phyloP scores from a whole-genome alignment of 192 early-diverging fungal genomes.

The Coemansia javaensis region DNA sequence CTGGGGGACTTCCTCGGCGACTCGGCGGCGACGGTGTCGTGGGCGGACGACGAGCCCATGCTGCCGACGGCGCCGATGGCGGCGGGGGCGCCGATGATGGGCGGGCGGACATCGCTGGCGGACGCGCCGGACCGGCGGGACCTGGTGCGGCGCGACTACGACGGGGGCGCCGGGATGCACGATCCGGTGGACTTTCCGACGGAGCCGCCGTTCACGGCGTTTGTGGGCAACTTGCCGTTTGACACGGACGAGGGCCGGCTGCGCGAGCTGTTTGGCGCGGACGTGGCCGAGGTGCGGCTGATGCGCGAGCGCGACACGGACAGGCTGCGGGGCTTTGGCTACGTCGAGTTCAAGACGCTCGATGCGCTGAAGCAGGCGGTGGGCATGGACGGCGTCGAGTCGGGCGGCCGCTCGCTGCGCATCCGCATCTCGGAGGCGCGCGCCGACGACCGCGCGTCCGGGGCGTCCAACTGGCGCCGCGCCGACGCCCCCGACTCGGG shows the following conservation, averaged over 20 bases:
- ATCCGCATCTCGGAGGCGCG: conserved; percentile 87
- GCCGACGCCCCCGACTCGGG: conserved; percentile 1
- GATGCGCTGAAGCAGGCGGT: conserved; percentile 81
- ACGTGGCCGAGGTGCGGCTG: conserved; percentile 76
- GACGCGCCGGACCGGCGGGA: conserved; percentile 30
- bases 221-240: conserved; percentile 88
- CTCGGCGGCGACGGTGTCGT: conserved; percentile 40
- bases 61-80: conserved; percentile 74
- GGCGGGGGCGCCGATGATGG: background rate
- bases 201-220: conserved; percentile 82
- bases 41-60: conserved; percentile 91
- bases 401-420: conserved; percentile 67
- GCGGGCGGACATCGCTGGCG: conserved; percentile 21
- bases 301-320: conserved; percentile 73
- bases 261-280: conserved; percentile 62
- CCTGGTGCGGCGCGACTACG: conserved; percentile 8
- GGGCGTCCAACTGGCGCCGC: conserved; percentile 33
- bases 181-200: conserved; percentile 68
- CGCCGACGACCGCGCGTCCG: conserved; percentile 10
- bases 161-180: conserved; percentile 13
- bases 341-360: conserved; percentile 86
- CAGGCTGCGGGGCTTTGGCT: conserved; percentile 89
- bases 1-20: conserved; percentile 68
- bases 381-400: conserved; percentile 46
- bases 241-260: conserved; percentile 74